phyloP scores from a whole-genome alignment of 1,139 yeast genomes.

The Geotrichum phurueaensis region DNA sequence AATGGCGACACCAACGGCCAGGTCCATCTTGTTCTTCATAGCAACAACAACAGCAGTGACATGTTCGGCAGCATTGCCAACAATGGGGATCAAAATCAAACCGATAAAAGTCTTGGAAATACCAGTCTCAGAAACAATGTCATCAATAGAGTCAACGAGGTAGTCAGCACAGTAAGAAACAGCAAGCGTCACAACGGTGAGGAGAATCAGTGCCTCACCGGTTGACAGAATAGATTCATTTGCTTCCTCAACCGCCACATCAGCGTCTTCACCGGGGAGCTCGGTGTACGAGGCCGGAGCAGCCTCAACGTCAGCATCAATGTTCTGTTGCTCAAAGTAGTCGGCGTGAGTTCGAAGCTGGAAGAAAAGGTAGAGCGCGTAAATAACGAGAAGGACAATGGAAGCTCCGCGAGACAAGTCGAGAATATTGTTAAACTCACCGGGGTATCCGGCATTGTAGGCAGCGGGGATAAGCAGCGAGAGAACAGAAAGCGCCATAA shows the following conservation, averaged over 20 bases:
- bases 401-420: slow-evolving; percentile 86
- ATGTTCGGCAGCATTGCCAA: slow-evolving; percentile 99
- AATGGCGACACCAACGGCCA: slow-evolving; percentile 93
- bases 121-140: slow-evolving; percentile 74
- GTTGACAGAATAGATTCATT: slow-evolving; percentile 27
- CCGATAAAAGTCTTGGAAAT: slow-evolving; percentile 93
- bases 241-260: slow-evolving; percentile 27
- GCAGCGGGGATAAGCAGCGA: slow-evolving; percentile 93
- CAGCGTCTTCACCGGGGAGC: slow-evolving; percentile 20
- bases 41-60: slow-evolving; percentile 95
- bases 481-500: slow-evolving; percentile 84
- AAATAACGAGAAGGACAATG: slow-evolving; percentile 64
- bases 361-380: slow-evolving; percentile 71
- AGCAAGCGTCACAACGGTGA: slow-evolving; percentile 62
- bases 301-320: neutral
- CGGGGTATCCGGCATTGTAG: slow-evolving; percentile 75
- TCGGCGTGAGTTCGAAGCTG: slow-evolving; percentile 81
- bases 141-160: slow-evolving; percentile 88
- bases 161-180: slow-evolving; percentile 94
- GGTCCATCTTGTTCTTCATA: slow-evolving; percentile 91
- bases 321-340: slow-evolving; percentile 42
- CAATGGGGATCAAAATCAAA: slow-evolving; percentile 85
- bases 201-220: slow-evolving; percentile 28
- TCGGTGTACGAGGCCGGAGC: slow-evolving; percentile 22
- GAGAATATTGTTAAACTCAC: slow-evolving; percentile 40